Conservation (phyloP, 2,329 filamentous ascomycete genomes). For the Penicillium crustosum region DNA sequence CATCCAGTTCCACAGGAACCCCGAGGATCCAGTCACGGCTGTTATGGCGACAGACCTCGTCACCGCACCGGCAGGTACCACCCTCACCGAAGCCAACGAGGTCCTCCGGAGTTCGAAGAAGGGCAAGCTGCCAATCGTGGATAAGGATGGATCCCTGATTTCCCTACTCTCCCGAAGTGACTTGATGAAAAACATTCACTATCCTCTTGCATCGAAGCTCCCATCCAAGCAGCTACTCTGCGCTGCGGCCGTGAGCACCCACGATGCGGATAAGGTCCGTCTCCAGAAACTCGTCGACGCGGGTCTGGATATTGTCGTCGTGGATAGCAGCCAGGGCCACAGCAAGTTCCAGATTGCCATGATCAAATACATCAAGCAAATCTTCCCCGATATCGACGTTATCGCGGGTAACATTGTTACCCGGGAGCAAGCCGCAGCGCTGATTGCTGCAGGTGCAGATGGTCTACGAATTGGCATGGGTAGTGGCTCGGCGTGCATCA, state of each 20-base stretch:
- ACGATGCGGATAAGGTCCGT: conserved; percentile 85
- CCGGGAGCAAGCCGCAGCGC: conserved; percentile 84
- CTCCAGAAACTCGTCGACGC: conserved; percentile 88
- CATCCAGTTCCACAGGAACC: conserved; percentile 88
- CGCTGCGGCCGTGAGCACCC: conserved; percentile 91
- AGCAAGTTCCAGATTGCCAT: conserved; percentile 98
- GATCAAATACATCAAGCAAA: conserved; percentile 92
- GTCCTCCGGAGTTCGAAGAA: conserved; percentile 96
- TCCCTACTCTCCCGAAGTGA: conserved; percentile 93
- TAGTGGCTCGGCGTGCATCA: conserved; percentile 96
- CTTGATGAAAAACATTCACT: conserved; percentile 97
- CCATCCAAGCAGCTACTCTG: conserved; percentile 97
- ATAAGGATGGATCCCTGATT: conserved; percentile 77
- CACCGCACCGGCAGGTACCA: conserved; percentile 80
- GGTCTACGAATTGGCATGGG: conserved; percentile 99
- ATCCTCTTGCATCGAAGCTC: conserved; percentile 92
- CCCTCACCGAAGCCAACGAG: conserved; percentile 82
- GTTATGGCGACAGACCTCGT: conserved; percentile 96
- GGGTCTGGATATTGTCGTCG: conserved; percentile 89
- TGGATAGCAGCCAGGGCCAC: conserved; percentile 97
- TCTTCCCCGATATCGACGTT: conserved; percentile 82
- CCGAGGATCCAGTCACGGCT: conserved; percentile 69
- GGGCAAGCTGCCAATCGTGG: conserved; percentile 93
- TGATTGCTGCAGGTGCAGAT: conserved; percentile 93
- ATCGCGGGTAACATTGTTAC: conserved; percentile 99